Conservation (phyloP, 2,329 filamentous ascomycete species). For the Fusarium sp. region DNA sequence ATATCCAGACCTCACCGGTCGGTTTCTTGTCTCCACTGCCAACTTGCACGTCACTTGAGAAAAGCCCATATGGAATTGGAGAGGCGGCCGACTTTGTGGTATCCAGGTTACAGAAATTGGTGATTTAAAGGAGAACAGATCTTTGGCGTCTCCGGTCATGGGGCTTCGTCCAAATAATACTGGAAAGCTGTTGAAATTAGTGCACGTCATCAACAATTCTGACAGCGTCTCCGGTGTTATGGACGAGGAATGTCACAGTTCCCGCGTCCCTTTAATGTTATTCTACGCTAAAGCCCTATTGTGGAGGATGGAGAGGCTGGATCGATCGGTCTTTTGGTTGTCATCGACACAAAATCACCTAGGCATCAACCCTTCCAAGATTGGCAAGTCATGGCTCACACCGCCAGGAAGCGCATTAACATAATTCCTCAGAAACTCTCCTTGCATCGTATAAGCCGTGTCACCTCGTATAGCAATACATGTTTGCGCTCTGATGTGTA, state of each 20-base stretch:
- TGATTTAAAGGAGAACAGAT: background rate
- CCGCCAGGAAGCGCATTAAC: background rate
- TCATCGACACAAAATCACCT: background rate
- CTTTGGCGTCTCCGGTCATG: background rate
- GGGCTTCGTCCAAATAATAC: no score
- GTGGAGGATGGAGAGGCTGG: background rate
- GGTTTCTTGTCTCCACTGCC: background rate
- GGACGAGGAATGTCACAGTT: background rate
- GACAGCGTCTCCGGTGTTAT: background rate
- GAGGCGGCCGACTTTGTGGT: background rate
- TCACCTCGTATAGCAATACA: background rate
- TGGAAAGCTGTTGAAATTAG: no score
- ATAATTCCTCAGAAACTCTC: background rate
- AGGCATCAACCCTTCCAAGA: background rate
- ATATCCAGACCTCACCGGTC: background rate
- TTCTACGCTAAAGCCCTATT: background rate
- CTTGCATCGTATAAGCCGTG: background rate
- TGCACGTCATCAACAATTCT: background rate
- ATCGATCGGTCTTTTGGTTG: constrained; percentile 11
- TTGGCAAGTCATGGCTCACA: background rate
- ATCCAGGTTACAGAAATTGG: no score
- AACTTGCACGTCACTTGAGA: background rate
- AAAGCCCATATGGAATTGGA: fast-evolving
- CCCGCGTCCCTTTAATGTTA: no score
- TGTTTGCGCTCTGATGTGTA: background rate